These are phyloP conservation scores for Sarocladium brachiariae DNA, from an alignment of 2,329 filamentous ascomycete genomes.

Conservation along the genomic window DNA sequence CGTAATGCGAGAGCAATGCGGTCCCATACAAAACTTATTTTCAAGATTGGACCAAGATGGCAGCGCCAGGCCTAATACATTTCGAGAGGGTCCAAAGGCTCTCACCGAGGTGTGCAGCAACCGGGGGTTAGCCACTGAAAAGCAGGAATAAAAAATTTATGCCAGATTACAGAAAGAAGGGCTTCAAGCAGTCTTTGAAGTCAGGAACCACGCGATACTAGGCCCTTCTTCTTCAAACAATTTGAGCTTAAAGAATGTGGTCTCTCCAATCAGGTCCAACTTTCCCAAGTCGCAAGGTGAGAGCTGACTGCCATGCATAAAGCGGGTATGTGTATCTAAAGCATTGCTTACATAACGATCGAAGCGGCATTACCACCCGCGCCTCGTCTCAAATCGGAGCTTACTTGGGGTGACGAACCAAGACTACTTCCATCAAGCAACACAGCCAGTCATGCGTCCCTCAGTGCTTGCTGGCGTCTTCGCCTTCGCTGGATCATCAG, in stretches of 20 bases:
- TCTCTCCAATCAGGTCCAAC: not conserved
- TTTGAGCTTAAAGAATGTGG: no score
- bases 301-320: not conserved
- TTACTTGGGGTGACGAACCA: conserved; percentile 7
- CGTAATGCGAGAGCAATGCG: no score
- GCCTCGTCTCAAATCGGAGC: conserved; percentile 3
- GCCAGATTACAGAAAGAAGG: no score
- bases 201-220: no score
- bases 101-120: conserved; percentile 22
- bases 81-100: not conserved
- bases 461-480: conserved; percentile 43
- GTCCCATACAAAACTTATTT: conserved; percentile 2
- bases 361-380: conserved; percentile 4
- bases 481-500: conserved; percentile 49
- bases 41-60: not conserved
- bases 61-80: not conserved
- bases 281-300: not conserved
- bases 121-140: conserved; percentile 10
- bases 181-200: no score
- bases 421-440: conserved; percentile 3
- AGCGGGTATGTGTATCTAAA: not conserved
- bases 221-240: no score
- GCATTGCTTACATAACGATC: conserved; percentile 1
- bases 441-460: conserved; percentile 42
- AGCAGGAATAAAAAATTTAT: no score